Evolutionary conservation across 2,329 filamentous ascomycete species (phyloP).

Genomic region (Cladosporium sp.): DNA sequence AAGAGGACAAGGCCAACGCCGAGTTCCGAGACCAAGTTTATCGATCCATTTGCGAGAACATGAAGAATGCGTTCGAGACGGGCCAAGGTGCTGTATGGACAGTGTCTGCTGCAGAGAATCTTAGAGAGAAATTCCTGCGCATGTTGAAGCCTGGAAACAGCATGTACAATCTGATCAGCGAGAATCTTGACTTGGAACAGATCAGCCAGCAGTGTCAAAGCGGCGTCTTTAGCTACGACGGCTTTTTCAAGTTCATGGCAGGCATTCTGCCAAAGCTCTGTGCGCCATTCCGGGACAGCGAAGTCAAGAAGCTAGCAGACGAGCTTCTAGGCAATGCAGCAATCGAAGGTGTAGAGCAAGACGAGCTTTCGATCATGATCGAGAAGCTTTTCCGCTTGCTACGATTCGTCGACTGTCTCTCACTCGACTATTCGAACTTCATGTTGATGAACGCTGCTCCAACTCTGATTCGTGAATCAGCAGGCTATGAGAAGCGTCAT

Average conservation of each 20-base stretch:
- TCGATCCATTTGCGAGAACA: conserved; percentile 59
- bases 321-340: conserved; percentile 43
- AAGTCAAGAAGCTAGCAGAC: conserved; percentile 68
- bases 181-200: conserved; percentile 71
- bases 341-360: conserved; percentile 30
- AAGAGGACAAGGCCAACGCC: conserved; percentile 57
- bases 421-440: conserved; percentile 81
- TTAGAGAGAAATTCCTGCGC: conserved; percentile 70
- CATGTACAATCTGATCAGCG: conserved; percentile 72
- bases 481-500: conserved; percentile 70
- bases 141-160: conserved; percentile 70
- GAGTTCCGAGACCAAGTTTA: conserved; percentile 59
- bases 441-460: conserved; percentile 71
- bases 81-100: conserved; percentile 69
- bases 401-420: conserved; percentile 73
- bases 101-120: conserved; percentile 67
- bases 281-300: conserved; percentile 75
- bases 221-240: conserved; percentile 77
- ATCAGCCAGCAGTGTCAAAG: conserved; percentile 67
- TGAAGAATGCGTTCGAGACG: conserved; percentile 62
- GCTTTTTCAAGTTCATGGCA: conserved; percentile 75
- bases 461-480: conserved; percentile 68
- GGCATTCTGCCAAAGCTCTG: conserved; percentile 75
- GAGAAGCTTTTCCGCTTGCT: conserved; percentile 74
- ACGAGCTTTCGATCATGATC: conserved; percentile 63